phyloP scores from a whole-genome alignment of 2,329 filamentous ascomycete species.

The Arthrobotrys megalospora region DNA sequence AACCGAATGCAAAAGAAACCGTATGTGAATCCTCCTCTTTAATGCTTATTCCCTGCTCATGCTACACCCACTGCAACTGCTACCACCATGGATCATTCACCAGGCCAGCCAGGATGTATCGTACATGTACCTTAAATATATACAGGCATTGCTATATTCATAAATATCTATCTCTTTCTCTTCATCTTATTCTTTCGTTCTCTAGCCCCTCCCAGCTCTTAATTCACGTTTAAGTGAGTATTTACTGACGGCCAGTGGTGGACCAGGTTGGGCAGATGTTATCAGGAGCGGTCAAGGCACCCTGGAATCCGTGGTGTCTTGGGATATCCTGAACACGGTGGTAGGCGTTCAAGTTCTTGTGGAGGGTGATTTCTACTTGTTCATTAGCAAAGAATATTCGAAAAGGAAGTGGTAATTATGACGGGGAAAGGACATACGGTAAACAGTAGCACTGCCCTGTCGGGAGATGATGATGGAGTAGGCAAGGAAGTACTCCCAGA shows the following conservation, averaged over 20 bases:
- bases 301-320: constrained; percentile 78
- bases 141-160: constrained; percentile 29
- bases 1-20: not conserved
- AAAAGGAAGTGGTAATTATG: not conserved
- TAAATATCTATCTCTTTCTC: not conserved
- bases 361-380: constrained; percentile 77
- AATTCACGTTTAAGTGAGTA: not conserved
- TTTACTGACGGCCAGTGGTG: constrained; percentile 44
- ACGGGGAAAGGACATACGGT: constrained; percentile 68
- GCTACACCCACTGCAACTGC: constrained; percentile 31
- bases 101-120: constrained; percentile 49
- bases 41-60: constrained; percentile 17
- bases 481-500: constrained; percentile 93
- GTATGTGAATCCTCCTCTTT: constrained; percentile 30
- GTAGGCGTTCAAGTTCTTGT: constrained; percentile 91
- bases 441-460: constrained; percentile 87
- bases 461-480: constrained; percentile 87
- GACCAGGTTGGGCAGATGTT: constrained; percentile 48
- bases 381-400: not conserved
- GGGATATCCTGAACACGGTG: constrained; percentile 83
- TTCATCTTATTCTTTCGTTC: not conserved
- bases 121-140: constrained; percentile 51
- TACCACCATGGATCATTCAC: constrained; percentile 7
- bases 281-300: constrained; percentile 71
- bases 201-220: not conserved